Evolutionary conservation across 176 grass and related monocot genomes (phyloP).

Genomic region (Tillandsia leiboldiana): DNA sequence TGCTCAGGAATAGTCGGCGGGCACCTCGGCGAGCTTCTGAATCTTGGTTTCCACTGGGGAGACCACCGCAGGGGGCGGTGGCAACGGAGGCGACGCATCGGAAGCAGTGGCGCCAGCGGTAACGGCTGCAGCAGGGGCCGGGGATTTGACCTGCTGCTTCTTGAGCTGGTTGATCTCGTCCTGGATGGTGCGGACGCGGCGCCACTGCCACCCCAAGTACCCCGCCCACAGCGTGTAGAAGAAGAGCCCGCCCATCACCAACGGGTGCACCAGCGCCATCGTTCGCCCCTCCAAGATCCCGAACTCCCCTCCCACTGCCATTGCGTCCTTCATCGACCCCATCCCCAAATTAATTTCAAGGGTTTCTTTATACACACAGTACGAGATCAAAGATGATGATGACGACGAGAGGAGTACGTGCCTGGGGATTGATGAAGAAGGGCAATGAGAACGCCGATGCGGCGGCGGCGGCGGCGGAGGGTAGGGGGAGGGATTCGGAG

Average conservation of each 20-base stretch:
- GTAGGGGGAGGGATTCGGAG: neutral
- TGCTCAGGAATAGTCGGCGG: neutral
- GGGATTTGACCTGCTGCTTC: conserved; percentile 65
- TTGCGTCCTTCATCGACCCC: conserved; percentile 24
- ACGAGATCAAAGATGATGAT: neutral
- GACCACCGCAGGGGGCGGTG: conserved; percentile 14
- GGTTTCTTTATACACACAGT: neutral
- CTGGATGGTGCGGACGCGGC: conserved; percentile 77
- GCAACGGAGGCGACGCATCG: neutral
- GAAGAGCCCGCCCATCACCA: conserved; percentile 76
- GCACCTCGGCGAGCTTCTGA: conserved; percentile 63
- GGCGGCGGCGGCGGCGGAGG: neutral
- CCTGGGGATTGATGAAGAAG: conserved; percentile 1
- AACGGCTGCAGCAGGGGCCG: conserved; percentile 31
- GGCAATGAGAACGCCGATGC: neutral
- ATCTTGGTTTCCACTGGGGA: conserved; percentile 60
- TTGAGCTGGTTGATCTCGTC: conserved; percentile 87
- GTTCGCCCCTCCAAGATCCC: conserved; percentile 80
- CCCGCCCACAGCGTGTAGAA: conserved; percentile 87
- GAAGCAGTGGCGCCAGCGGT: conserved; percentile 17
- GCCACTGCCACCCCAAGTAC: conserved; percentile 95
- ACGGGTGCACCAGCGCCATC: conserved; percentile 68
- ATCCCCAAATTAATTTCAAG: neutral
- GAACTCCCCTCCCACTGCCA: conserved; percentile 55
- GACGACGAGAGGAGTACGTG: neutral